A percentile compares a stretch with the other conserved stretches of the same genome.
phyloP scores from a whole-genome alignment of 2,329 filamentous ascomycete species.

The Mariannaea sp. region DNA sequence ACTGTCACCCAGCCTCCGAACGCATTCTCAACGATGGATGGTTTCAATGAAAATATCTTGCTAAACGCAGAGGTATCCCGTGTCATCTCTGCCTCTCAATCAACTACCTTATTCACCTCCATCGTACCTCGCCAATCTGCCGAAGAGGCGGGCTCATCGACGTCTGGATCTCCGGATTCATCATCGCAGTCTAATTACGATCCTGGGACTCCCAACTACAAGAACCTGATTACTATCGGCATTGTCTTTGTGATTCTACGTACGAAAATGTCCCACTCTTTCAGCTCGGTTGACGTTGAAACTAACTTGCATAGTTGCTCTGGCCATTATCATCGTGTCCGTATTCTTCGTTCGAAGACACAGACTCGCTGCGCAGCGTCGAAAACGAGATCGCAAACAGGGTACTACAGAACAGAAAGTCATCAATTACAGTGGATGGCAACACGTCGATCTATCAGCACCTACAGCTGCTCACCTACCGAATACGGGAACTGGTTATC shows the following conservation, averaged over 20 bases:
- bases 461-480: conserved; percentile 4
- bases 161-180: conserved; percentile 10
- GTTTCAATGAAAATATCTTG: conserved; percentile 1
- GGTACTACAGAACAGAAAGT: not conserved
- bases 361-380: not conserved
- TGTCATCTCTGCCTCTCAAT: conserved; percentile 29
- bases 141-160: conserved; percentile 10
- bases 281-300: too few relatives aligned
- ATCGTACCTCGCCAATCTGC: conserved; percentile 25
- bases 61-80: conserved; percentile 30
- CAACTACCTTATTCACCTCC: conserved; percentile 32
- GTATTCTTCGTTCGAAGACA: not conserved
- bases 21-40: not conserved
- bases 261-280: not conserved
- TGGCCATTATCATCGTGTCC: not conserved
- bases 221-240: conserved; percentile 25
- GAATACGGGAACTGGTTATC: not conserved
- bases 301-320: not conserved
- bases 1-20: not conserved
- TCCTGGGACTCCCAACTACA: conserved; percentile 9
- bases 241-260: conserved; percentile 31
- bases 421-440: conserved; percentile 3
- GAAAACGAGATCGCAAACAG: not conserved
- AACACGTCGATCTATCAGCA: not conserved
- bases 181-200: conserved; percentile 14